phyloP scores from a whole-genome alignment of 345 rosid genomes.

The Stellera chamaejasme region DNA sequence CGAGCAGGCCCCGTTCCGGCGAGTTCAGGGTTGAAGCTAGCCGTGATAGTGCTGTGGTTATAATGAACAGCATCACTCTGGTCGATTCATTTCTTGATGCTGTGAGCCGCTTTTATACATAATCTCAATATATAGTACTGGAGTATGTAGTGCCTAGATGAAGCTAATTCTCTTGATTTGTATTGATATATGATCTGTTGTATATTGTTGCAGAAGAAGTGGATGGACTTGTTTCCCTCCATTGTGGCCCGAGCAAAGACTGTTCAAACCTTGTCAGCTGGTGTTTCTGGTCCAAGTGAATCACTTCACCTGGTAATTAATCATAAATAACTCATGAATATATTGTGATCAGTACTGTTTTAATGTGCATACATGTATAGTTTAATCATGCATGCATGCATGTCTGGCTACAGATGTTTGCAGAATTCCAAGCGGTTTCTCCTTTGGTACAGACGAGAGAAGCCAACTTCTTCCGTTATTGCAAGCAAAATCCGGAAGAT shows the following conservation, averaged over 20 bases:
- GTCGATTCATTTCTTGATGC: conserved; percentile 78
- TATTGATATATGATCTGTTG: background rate
- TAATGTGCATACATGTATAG: background rate
- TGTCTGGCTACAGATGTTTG: conserved; percentile 55
- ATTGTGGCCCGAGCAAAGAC: conserved; percentile 81
- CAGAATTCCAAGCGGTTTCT: conserved; percentile 72
- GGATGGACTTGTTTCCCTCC: conserved; percentile 91
- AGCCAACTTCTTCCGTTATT: conserved; percentile 73
- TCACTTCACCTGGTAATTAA: conserved; percentile 66
- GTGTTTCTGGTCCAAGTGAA: conserved; percentile 65
- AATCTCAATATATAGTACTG: too few species aligned
- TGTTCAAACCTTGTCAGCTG: conserved; percentile 54
- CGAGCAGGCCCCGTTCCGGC: conserved; percentile 23
- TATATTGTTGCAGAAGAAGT: conserved; percentile 44
- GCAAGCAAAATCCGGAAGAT: conserved; percentile 61
- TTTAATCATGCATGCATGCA: background rate
- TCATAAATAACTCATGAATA: background rate
- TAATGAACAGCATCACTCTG: conserved; percentile 81
- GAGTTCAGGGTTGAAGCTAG: conserved; percentile 64
- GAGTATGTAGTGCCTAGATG: too few species aligned
- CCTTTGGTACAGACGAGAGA: conserved; percentile 83
- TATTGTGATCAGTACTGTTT: too few species aligned
- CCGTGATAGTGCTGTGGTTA: conserved; percentile 60
- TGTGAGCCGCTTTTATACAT: conserved; percentile 28
- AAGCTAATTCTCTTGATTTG: too few species aligned